These are phyloP conservation scores for Metschnikowia gelsemii DNA, from an alignment of 805 yeast species.

Conservation along the genomic window DNA sequence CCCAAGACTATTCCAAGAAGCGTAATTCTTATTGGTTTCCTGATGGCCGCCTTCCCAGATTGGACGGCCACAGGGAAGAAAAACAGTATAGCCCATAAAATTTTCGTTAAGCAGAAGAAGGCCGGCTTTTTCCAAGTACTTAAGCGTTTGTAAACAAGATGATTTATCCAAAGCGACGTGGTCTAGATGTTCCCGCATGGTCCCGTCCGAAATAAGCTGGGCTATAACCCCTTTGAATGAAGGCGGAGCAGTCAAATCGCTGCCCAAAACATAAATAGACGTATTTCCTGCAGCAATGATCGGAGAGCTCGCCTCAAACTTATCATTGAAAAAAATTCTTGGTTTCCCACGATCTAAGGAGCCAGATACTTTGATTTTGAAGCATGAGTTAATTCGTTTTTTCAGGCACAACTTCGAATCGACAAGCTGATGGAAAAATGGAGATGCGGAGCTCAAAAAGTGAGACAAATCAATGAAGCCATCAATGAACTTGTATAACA, in stretches of 20 bases:
- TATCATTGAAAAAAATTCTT: slow-evolving; percentile 53
- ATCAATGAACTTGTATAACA: slow-evolving; percentile 64
- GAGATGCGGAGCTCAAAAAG: slow-evolving; percentile 6
- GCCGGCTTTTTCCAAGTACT: slow-evolving; percentile 51
- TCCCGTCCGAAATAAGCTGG: slow-evolving; percentile 36
- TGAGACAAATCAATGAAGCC: slow-evolving; percentile 37
- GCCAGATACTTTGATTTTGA: slow-evolving; percentile 36
- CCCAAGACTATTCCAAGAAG: slow-evolving; percentile 65
- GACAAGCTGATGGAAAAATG: slow-evolving; percentile 35
- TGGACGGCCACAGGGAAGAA: slow-evolving; percentile 68
- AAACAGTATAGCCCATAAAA: slow-evolving; percentile 63
- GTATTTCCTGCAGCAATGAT: slow-evolving; percentile 56
- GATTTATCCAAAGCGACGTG: slow-evolving; percentile 35
- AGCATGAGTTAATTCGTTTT: slow-evolving; percentile 60
- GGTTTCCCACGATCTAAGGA: slow-evolving; percentile 12
- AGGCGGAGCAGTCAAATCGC: slow-evolving; percentile 60
- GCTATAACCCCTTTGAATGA: slow-evolving; percentile 65
- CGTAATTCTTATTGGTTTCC: slow-evolving; percentile 13
- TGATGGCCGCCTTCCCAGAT: slow-evolving; percentile 13
- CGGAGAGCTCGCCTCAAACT: slow-evolving; percentile 46
- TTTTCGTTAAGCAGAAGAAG: slow-evolving; percentile 55
- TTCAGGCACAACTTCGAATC: slow-evolving; percentile 57
- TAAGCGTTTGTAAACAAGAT: slow-evolving; percentile 62
- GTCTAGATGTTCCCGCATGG: slow-evolving; percentile 25
- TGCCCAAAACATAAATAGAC: slow-evolving; percentile 62